Conservation (phyloP, 306 rosid genomes). For the Clitoria ternatea region DNA sequence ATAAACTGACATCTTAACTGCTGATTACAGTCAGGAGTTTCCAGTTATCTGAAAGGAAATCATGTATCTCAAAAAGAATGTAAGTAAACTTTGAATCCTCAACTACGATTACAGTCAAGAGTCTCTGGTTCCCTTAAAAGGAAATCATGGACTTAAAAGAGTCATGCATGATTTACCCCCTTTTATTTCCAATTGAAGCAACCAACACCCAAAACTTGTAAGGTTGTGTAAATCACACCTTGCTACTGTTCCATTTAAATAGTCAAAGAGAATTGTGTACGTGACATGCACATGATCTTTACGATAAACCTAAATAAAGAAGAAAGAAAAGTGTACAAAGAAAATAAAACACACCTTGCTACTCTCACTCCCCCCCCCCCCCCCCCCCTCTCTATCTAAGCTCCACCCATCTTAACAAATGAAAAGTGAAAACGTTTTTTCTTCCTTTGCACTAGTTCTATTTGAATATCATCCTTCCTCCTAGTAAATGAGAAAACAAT, state of each 20-base stretch:
- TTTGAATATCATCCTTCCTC: background rate
- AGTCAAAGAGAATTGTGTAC: background rate
- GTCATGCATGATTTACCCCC: background rate
- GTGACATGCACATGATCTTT: background rate
- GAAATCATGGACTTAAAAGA: background rate
- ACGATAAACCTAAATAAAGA: background rate
- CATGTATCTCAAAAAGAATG: background rate
- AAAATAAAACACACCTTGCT: too few relatives aligned
- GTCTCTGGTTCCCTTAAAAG: slow-evolving; percentile 3
- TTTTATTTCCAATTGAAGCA: slow-evolving; percentile 10
- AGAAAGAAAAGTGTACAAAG: background rate
- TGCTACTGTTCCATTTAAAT: background rate
- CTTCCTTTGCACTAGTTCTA: background rate
- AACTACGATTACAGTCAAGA: background rate
- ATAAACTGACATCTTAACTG: slow-evolving; percentile 11
- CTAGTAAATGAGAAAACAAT: background rate
- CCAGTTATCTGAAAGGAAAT: background rate
- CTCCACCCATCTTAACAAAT: background rate
- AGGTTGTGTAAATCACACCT: background rate
- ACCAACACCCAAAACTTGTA: slow-evolving; percentile 8
- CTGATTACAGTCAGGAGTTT: slow-evolving; percentile 8
- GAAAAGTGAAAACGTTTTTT: background rate
- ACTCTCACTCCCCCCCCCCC: too few relatives aligned
- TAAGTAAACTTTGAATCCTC: slow-evolving; percentile 11
- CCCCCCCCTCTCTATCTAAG: background rate